These are phyloP conservation scores for Cryptosporidium canis DNA, from an alignment of 169 alveolate genomes.

Conservation along the genomic window DNA sequence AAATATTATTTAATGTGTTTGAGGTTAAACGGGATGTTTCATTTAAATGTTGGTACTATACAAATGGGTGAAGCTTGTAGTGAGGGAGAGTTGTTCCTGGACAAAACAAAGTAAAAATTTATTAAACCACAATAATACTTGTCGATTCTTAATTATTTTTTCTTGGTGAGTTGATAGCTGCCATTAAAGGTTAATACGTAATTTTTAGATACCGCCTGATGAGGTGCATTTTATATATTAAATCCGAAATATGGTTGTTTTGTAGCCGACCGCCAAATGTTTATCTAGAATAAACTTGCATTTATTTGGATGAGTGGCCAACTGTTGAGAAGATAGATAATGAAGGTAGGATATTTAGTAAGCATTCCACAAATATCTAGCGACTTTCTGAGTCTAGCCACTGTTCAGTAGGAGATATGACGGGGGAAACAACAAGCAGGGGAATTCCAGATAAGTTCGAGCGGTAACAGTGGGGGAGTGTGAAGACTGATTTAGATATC, in stretches of 20 bases:
- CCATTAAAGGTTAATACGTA: neutral
- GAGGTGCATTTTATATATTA: neutral
- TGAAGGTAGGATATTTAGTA: too few species aligned
- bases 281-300: neutral
- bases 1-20: neutral
- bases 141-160: neutral
- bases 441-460: neutral
- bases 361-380: too few species aligned
- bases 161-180: neutral
- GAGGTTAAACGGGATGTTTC: neutral
- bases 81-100: neutral
- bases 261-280: neutral
- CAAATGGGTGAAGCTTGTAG: neutral
- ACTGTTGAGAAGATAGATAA: too few species aligned
- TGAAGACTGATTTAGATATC: neutral
- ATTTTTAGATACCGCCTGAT: conserved; percentile 40
- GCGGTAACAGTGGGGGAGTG: neutral
- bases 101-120: neutral
- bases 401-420: too few species aligned
- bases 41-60: neutral
- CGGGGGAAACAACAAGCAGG: neutral
- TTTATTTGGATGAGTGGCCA: neutral
- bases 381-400: too few species aligned
- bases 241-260: neutral
- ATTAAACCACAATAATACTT: neutral